Conservation (phyloP, 768 basidiomycete species). For the Cystobasidium onofrii region DNA sequence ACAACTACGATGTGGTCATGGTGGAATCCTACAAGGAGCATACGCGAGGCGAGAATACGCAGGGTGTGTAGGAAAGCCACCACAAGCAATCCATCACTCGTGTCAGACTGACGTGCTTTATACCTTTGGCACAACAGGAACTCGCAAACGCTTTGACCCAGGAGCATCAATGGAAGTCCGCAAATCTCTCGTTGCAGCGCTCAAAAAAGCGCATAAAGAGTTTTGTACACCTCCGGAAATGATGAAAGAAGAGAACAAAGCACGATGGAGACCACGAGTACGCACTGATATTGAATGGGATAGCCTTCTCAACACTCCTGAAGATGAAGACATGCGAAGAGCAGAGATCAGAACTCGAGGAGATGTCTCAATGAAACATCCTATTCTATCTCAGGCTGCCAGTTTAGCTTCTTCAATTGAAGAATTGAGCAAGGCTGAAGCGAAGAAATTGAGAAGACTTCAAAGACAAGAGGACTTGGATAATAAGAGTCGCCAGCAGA, state of each 20-base stretch:
- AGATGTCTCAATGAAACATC: neutral
- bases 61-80: slow-evolving; percentile 9
- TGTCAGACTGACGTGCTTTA: no score
- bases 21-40: slow-evolving; percentile 62
- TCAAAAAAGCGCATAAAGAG: slow-evolving; percentile 60
- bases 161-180: slow-evolving; percentile 8
- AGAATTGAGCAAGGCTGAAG: slow-evolving; percentile 24
- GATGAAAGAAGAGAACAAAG: slow-evolving; percentile 51
- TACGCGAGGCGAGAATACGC: slow-evolving; percentile 11
- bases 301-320: slow-evolving; percentile 30
- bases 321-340: slow-evolving; percentile 43
- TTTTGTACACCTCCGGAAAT: slow-evolving; percentile 60
- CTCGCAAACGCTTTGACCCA: slow-evolving; percentile 24
- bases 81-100: neutral
- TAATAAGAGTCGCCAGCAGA: slow-evolving; percentile 43
- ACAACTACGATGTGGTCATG: slow-evolving; percentile 51
- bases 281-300: slow-evolving; percentile 64
- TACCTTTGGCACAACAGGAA: neutral
- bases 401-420: neutral
- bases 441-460: slow-evolving; percentile 40
- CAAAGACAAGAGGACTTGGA: slow-evolving; percentile 26
- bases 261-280: slow-evolving; percentile 61
- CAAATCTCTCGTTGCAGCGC: slow-evolving; percentile 53
- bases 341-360: neutral
- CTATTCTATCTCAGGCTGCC: neutral